Base-by-base conservation (phyloP, 495 filamentous ascomycete species). In the Tuber calosporum region DNA sequence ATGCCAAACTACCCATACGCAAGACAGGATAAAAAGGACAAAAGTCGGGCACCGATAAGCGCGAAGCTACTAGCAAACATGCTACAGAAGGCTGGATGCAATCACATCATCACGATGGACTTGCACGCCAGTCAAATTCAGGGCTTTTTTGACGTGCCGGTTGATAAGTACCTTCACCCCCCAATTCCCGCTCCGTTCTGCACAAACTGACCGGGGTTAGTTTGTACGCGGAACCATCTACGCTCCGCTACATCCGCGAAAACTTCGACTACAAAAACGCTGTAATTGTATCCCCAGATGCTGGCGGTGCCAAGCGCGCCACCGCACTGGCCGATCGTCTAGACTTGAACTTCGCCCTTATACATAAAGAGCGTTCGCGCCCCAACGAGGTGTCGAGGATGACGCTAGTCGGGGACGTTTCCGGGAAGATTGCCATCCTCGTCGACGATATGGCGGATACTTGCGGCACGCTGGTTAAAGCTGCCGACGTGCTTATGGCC, bases 11-110 rank as follows among this genome's bases (percentile, higher is more conserved):
- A 97, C 85, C 93, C 93, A 38, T 97, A 98, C 79, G 94, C 94
- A 26, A 92, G 94, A 39, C 94, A 99, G 84, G 95, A 99, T 84
- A 99, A 99, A 86, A 99, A 99, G 84, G 95, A 97, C 84, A 96
- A 97, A 86, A 68, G 69, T 38, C 76, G 79, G 11, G 79, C 76
- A 7, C 82, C 82, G 2, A 83, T 83, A 42, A 79, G 77, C 26
- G 82, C 82, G 2, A 82, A 82, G 48, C 69, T 83, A 26, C 75
- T 83, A 34, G 82, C 82, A 15, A 83, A 83, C 72, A 83, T 83
- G 82, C 67, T 83, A 30, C 81, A 83, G 75, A 75, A 76, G 30
- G 76, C 79, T 19, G 79, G 79, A 1, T 86, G 84, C 78, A 87
- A 88, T 80, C 87, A 88, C 77, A 86, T 89, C 34, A 89, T 89